Evolutionary conservation across 2,329 filamentous ascomycete species (phyloP), one percentile per base, ranked within the genome.

Genomic region (Davidsoniella virescens): DNA sequence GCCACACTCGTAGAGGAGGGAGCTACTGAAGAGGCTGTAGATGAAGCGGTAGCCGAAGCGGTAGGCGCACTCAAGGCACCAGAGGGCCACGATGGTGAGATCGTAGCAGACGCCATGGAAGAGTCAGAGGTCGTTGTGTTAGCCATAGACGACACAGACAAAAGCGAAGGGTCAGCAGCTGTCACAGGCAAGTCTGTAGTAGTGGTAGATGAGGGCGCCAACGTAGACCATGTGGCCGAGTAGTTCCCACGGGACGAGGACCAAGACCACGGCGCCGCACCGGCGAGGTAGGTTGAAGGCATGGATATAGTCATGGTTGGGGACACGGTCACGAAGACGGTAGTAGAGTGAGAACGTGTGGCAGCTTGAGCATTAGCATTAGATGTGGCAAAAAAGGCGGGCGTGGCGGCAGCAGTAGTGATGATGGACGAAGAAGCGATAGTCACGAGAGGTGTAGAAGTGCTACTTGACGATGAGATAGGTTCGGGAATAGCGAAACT

Each of bases 51-150:
- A 10, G 42, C 29, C 20, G 50, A 38, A 4, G 50, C 44, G 3
- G 37, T 51, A 18, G 44, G 44, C 6, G 39, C 18, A 25, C 38
- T 47, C 25, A 51, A 33, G 5, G 44, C 44, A 17, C 44, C 44
- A 3, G 26, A 42, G n/a, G 44, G 50, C 50, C 50, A 51, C 40
- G 44, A 51, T 4, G 50, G 50, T 29, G 38, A 37, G 38, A 47
- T 44, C 17, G 50, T 51, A 20, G 43, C 37, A 7, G 20, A 40
- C 5, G 42, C 42, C 16, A 33, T 17, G 2, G 47, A 10, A 20
- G 18, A 12, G 40, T 12, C 25, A 8, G 25, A 10, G 40, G n/a
- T 43, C n/a, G 17, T 43, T 3, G 9, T 26, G 37, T 23, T 18
- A 26, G 38, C 25, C 4, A 41, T 43, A 10, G 47, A 20, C 26